Percentiles rank a stretch among this genome's conserved stretches.
Evolutionary conservation across 2,329 filamentous ascomycete genomes (phyloP).

Genomic region (Penicillium sp.): DNA sequence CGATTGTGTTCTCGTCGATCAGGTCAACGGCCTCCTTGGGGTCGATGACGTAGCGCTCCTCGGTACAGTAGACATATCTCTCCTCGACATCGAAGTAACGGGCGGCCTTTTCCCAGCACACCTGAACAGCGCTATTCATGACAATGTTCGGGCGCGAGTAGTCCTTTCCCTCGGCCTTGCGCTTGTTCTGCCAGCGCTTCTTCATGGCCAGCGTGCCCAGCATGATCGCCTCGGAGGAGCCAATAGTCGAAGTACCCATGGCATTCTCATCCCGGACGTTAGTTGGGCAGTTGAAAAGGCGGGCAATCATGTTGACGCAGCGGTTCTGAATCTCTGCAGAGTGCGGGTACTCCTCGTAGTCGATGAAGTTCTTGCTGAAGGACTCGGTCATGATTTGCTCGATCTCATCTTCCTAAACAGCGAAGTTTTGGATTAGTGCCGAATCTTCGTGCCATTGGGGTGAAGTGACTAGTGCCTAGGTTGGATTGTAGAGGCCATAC

Average conservation of each 20-base stretch:
- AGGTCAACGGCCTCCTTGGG: slow-evolving; percentile 63
- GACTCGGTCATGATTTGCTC: slow-evolving; percentile 94
- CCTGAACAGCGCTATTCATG: slow-evolving; percentile 95
- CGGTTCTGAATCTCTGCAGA: slow-evolving; percentile 87
- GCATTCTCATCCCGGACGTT: slow-evolving; percentile 60
- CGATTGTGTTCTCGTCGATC: slow-evolving; percentile 74
- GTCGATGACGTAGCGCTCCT: slow-evolving; percentile 64
- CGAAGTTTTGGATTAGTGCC: background rate
- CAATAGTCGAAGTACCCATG: slow-evolving; percentile 85
- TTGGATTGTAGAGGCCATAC: slow-evolving; percentile 48
- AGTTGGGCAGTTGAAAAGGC: slow-evolving; percentile 78
- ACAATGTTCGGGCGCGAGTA: slow-evolving; percentile 82
- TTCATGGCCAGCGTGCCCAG: slow-evolving; percentile 78
- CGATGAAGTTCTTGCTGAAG: slow-evolving; percentile 94
- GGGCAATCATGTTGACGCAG: slow-evolving; percentile 86
- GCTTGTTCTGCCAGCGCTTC: slow-evolving; percentile 86
- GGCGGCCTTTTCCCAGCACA: slow-evolving; percentile 93
- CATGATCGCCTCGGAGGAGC: slow-evolving; percentile 73
- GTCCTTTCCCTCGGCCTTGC: slow-evolving; percentile 79
- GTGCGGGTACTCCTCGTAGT: slow-evolving; percentile 82
- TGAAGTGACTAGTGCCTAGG: background rate
- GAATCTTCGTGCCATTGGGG: background rate
- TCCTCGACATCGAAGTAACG: slow-evolving; percentile 93
- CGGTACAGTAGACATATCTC: slow-evolving; percentile 69
- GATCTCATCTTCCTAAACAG: slow-evolving; percentile 77